Conservation (phyloP, 352 stramenopile genomes). For the Phytophthora hibernalis region DNA sequence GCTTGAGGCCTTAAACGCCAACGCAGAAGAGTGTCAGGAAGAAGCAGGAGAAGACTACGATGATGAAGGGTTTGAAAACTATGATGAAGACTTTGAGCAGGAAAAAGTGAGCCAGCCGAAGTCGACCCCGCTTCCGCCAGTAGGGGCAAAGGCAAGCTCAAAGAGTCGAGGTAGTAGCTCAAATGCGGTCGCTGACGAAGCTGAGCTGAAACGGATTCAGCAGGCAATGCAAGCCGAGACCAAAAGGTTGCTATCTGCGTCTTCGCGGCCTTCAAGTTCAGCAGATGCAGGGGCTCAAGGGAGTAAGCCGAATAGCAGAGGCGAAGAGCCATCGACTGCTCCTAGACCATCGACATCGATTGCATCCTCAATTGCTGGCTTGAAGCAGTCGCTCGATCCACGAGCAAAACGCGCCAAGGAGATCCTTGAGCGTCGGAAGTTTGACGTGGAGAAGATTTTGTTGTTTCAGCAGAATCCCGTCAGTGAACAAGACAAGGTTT, state of each 20-base stretch:
- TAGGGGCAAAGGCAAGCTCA: constrained; percentile 20
- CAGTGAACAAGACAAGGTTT: constrained; percentile 65
- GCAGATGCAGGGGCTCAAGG: constrained; percentile 11
- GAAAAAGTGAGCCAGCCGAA: constrained; percentile 39
- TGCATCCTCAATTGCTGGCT: constrained; percentile 70
- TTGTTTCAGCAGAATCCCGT: constrained; percentile 67
- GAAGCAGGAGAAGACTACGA: constrained; percentile 65
- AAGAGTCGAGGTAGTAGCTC: constrained; percentile 30
- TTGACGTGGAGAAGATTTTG: constrained; percentile 76
- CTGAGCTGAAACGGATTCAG: constrained; percentile 65
- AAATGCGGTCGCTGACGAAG: constrained; percentile 19
- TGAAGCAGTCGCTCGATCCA: constrained; percentile 78
- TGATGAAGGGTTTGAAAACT: constrained; percentile 76
- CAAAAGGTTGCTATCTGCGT: constrained; percentile 47
- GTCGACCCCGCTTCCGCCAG: constrained; percentile 27
- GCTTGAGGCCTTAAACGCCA: constrained; percentile 66
- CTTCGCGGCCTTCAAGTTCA: constrained; percentile 38
- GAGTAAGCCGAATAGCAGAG: constrained; percentile 12
- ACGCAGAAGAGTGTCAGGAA: constrained; percentile 77
- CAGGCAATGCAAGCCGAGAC: constrained; percentile 70
- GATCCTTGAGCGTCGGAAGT: constrained; percentile 63
- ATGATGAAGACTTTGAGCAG: constrained; percentile 66
- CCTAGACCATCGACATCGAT: constrained; percentile 40
- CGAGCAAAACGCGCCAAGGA: constrained; percentile 66
- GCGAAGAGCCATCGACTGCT: constrained; percentile 10